A percentile compares a stretch with the other conserved stretches of the same genome.
Evolutionary conservation across 495 filamentous ascomycete genomes (phyloP).

Genomic region (Penicillium diatomitis): DNA sequence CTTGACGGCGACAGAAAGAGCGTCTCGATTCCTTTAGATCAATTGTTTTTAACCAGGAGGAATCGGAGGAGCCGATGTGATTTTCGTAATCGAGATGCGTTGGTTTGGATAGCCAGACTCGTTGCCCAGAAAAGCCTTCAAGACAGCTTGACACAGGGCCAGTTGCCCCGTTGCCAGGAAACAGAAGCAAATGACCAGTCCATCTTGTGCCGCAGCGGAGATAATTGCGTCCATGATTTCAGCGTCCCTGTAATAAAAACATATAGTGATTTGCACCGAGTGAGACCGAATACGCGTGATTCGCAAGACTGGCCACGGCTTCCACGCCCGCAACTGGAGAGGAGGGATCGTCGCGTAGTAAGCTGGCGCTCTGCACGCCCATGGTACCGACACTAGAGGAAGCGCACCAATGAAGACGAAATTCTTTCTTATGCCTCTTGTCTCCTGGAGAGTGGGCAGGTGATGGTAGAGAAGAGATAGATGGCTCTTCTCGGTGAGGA

Average conservation of each 20-base stretch:
- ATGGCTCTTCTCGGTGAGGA: constrained; percentile 9
- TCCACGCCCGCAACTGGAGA: constrained; percentile 31
- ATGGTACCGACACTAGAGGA: constrained; percentile 37
- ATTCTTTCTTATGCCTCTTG: constrained; percentile 16
- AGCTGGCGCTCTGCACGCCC: constrained; percentile 34
- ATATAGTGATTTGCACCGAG: constrained; percentile 37
- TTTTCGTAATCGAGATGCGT: constrained; percentile 14
- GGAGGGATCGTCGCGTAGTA: constrained; percentile 20
- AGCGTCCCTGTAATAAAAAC: constrained; percentile 40
- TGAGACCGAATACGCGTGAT: constrained; percentile 33
- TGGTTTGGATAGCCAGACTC: constrained; percentile 1
- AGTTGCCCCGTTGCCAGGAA: constrained; percentile 34
- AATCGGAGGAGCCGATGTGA: constrained; percentile 29
- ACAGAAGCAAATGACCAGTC: constrained; percentile 28
- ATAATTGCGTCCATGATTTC: constrained; percentile 36
- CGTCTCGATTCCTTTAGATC: constrained; percentile 25
- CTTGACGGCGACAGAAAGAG: constrained; percentile 29
- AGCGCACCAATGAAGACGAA: constrained; percentile 39
- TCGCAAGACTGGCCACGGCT: constrained; percentile 37
- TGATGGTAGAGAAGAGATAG: constrained; percentile 1
- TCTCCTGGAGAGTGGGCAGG: neutral
- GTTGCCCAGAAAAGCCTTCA: constrained; percentile 24
- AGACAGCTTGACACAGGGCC: constrained; percentile 24
- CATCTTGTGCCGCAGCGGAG: constrained; percentile 30
- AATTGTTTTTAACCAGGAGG: constrained; percentile 20